phyloP scores from a whole-genome alignment of 2,329 filamentous ascomycete genomes.

The Aspergillus fijiensis region DNA sequence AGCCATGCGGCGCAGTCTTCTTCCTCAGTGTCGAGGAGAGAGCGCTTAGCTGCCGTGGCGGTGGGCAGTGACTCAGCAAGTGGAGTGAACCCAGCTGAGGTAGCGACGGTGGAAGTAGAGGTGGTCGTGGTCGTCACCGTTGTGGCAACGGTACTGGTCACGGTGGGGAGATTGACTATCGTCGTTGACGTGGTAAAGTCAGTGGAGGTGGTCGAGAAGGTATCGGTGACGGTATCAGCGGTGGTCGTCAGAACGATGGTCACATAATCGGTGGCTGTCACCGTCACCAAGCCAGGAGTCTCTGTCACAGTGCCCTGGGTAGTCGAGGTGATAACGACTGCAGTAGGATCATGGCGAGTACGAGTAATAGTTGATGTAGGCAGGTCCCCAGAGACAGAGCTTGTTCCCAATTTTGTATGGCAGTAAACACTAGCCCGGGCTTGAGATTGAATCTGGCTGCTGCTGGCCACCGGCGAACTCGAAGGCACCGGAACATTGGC shows the following conservation, averaged over 20 bases:
- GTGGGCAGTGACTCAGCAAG: background rate
- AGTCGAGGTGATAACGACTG: background rate
- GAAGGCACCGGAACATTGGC: background rate
- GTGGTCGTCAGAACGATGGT: background rate
- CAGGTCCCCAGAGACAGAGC: background rate
- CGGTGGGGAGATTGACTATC: background rate
- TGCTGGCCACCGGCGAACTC: conserved; percentile 1
- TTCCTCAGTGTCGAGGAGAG: background rate
- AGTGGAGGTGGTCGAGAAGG: background rate
- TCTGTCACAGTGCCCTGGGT: background rate
- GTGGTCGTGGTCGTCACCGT: background rate
- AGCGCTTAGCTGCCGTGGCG: background rate
- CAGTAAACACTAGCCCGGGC: background rate
- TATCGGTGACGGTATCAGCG: background rate
- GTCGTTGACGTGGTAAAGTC: background rate
- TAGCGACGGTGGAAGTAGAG: background rate
- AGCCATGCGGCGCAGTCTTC: background rate
- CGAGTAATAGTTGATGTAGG: background rate
- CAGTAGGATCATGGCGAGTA: background rate
- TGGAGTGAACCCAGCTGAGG: background rate
- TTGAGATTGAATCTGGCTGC: background rate
- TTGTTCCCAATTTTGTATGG: background rate
- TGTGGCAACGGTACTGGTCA: background rate
- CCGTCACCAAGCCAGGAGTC: background rate
- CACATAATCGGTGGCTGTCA: background rate